These are phyloP conservation scores for Trichoderma endophyticum DNA, from an alignment of 2,329 filamentous ascomycete species.

Conservation along the genomic window DNA sequence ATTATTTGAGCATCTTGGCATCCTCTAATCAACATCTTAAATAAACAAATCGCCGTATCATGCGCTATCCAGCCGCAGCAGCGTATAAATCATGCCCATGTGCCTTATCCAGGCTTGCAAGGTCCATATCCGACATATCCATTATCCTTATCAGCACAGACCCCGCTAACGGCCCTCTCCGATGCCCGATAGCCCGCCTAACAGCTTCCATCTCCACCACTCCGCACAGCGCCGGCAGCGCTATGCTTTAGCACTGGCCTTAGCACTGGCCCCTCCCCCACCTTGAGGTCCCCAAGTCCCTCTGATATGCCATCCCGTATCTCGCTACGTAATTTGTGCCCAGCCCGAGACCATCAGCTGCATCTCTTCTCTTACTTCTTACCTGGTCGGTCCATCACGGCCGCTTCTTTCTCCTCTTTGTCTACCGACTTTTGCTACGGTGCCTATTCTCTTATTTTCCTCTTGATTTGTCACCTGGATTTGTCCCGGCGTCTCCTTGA, in stretches of 20 bases:
- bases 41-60: background rate
- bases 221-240: background rate
- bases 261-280: slow-evolving; percentile 13
- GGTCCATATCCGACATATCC: background rate
- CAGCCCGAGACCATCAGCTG: slow-evolving; percentile 1
- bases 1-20: background rate
- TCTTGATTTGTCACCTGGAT: background rate
- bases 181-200: background rate
- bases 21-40: background rate
- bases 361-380: background rate
- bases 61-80: background rate
- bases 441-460: background rate
- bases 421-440: background rate
- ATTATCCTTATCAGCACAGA: background rate
- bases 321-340: slow-evolving; percentile 12
- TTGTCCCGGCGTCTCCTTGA: background rate
- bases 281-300: background rate
- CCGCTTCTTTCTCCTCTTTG: background rate
- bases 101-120: background rate
- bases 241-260: background rate
- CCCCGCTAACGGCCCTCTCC: slow-evolving; percentile 10
- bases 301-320: background rate
- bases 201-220: background rate
- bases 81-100: background rate
- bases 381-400: background rate